These are phyloP conservation scores for Alternaria arbusti DNA, from an alignment of 2,329 filamentous ascomycete species.

Conservation along the genomic window DNA sequence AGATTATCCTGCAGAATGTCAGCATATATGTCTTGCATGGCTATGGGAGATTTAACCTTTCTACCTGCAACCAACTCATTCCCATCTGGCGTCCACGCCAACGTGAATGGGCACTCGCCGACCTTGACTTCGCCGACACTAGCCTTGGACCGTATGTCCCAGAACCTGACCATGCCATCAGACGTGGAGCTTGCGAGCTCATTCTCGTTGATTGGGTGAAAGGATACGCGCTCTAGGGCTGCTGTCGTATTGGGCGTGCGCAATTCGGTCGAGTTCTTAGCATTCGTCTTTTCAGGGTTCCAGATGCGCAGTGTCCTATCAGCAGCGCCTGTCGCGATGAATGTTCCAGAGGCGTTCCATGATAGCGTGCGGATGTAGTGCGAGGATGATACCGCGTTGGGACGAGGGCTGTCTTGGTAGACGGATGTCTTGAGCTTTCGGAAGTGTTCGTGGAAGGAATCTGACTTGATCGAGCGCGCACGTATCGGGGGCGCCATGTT, in stretches of 20 bases:
- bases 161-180: slow-evolving; percentile 78
- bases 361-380: slow-evolving; percentile 72
- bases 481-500: slow-evolving; percentile 50
- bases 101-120: slow-evolving; percentile 68
- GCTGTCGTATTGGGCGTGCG: slow-evolving; percentile 60
- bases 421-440: slow-evolving; percentile 71
- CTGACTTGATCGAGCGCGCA: slow-evolving; percentile 68
- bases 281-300: slow-evolving; percentile 78
- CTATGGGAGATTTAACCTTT: slow-evolving; percentile 60
- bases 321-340: slow-evolving; percentile 80
- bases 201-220: slow-evolving; percentile 77
- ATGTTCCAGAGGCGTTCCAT: slow-evolving; percentile 85
- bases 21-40: background rate
- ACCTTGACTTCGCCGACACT: slow-evolving; percentile 72
- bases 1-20: slow-evolving; percentile 60
- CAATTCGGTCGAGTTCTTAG: slow-evolving; percentile 79
- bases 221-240: slow-evolving; percentile 74
- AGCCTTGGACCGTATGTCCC: slow-evolving; percentile 77
- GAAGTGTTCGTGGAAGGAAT: slow-evolving; percentile 72
- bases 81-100: slow-evolving; percentile 77
- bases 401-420: slow-evolving; percentile 60
- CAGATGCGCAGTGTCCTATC: slow-evolving; percentile 77
- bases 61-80: slow-evolving; percentile 73
- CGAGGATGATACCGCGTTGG: slow-evolving; percentile 38
- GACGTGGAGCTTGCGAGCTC: slow-evolving; percentile 76